Evolutionary conservation across 1,284 basidiomycete genomes (phyloP).

Genomic region (Puccinia novopanici): DNA sequence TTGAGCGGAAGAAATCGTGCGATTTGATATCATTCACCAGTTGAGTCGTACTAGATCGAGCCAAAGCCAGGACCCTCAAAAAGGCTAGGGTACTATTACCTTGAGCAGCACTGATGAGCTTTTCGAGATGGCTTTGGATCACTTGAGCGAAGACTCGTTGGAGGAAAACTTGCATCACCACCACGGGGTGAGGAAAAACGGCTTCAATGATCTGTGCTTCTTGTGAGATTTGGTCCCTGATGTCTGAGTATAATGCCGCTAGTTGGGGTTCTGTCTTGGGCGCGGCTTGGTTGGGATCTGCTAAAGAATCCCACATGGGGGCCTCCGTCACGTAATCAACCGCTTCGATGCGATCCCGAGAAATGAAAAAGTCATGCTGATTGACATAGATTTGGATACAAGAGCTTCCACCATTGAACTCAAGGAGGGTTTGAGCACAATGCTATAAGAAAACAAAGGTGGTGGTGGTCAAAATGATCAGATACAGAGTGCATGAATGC

Average conservation of each 20-base stretch:
- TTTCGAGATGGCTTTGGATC: constrained; percentile 90
- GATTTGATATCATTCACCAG: constrained; percentile 90
- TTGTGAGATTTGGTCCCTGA: constrained; percentile 84
- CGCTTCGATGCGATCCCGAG: constrained; percentile 68
- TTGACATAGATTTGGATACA: constrained; percentile 99
- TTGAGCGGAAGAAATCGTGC: constrained; percentile 73
- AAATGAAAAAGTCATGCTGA: constrained; percentile 98
- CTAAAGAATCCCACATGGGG: constrained; percentile 74
- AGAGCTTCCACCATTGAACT: constrained; percentile 95
- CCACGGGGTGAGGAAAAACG: constrained; percentile 92
- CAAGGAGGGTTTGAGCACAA: constrained; percentile 91
- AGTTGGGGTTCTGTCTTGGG: constrained; percentile 81
- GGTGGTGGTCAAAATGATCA: not conserved
- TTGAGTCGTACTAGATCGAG: constrained; percentile 74
- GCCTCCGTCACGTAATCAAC: constrained; percentile 55
- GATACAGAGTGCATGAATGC: not conserved
- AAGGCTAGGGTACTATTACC: constrained; percentile 83
- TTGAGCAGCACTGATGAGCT: constrained; percentile 72
- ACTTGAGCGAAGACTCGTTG: constrained; percentile 98
- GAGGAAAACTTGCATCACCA: constrained; percentile 99
- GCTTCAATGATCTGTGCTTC: constrained; percentile 98
- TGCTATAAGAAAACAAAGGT: constrained; percentile 66
- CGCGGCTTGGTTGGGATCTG: constrained; percentile 75
- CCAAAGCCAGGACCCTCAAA: constrained; percentile 83
- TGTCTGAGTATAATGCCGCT: constrained; percentile 78